Evolutionary conservation across 2,329 filamentous ascomycete species (phyloP).

Genomic region (Pseudohalonectria lignicola): DNA sequence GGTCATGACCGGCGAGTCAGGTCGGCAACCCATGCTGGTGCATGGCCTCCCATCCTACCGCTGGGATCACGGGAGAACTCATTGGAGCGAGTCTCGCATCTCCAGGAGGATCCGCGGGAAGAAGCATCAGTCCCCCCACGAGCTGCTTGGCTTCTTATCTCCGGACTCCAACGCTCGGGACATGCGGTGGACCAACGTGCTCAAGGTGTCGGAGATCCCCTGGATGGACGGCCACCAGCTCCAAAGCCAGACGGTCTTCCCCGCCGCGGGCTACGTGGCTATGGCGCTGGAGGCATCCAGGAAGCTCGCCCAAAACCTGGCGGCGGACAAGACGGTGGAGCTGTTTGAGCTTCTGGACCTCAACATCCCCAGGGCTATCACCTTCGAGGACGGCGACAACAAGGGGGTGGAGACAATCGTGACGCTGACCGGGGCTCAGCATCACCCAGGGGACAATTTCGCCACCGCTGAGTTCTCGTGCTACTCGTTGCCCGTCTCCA

Average conservation of each 20-base stretch:
- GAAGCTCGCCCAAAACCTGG: too few relatives aligned
- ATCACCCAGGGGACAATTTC: too few relatives aligned
- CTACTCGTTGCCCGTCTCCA: too few relatives aligned
- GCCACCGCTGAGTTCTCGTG: too few relatives aligned
- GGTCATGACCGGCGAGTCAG: too few relatives aligned
- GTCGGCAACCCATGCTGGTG: constrained; percentile 23
- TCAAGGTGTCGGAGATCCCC: constrained; percentile 13
- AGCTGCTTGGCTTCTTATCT: constrained; percentile 5
- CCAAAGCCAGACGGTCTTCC: constrained; percentile 24
- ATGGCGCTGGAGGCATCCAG: constrained; percentile 1
- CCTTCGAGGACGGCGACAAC: neutral
- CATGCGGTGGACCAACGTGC: constrained; percentile 15
- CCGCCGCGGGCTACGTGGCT: constrained; percentile 8
- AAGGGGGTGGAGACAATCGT: neutral
- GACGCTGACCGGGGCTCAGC: neutral
- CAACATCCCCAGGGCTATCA: neutral
- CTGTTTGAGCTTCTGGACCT: neutral
- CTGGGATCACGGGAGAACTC: constrained; percentile 26
- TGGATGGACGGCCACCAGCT: constrained; percentile 28
- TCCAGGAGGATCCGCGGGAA: constrained; percentile 1
- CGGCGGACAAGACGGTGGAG: too few relatives aligned
- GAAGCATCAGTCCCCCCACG: constrained; percentile 2
- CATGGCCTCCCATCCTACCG: constrained; percentile 34
- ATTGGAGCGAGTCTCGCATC: constrained; percentile 5
- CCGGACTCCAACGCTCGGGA: constrained; percentile 9